phyloP scores from a whole-genome alignment of 1,284 basidiomycete species.

The Trichosporon asahii region DNA sequence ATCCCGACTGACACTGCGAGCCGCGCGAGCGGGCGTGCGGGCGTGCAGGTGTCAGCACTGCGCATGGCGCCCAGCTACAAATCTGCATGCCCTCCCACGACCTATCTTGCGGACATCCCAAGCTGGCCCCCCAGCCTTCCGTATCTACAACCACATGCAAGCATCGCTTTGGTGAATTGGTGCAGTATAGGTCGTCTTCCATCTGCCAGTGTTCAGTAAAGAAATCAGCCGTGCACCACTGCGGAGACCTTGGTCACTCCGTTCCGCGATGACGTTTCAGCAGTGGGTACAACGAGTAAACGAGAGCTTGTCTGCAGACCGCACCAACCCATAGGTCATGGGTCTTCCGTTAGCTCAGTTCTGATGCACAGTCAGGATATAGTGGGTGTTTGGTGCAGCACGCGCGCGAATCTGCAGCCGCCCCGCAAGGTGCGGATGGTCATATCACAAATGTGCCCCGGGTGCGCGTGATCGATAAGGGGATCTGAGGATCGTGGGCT shows the following conservation, averaged over 20 bases:
- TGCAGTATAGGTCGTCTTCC: no score
- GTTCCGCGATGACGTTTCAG: neutral
- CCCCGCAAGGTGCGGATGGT: neutral
- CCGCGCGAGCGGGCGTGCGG: neutral
- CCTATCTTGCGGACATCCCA: neutral
- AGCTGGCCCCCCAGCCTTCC: no score
- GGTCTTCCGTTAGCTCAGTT: neutral
- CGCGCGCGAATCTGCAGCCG: neutral
- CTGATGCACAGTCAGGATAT: neutral
- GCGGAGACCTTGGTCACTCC: neutral
- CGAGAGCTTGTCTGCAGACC: neutral
- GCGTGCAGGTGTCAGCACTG: neutral
- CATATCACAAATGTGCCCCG: neutral
- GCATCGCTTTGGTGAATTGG: no score
- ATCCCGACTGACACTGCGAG: neutral
- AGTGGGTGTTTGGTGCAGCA: neutral
- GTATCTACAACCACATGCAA: no score
- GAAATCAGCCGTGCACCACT: neutral
- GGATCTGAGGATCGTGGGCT: neutral
- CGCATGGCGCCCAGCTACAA: neutral
- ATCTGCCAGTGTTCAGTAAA: neutral
- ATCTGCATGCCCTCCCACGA: neutral
- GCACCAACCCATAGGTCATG: neutral
- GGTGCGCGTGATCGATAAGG: neutral
- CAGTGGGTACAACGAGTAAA: neutral